Base-by-base conservation (phyloP, 257 asterid species). In the Paraleonurus japonicus region DNA sequence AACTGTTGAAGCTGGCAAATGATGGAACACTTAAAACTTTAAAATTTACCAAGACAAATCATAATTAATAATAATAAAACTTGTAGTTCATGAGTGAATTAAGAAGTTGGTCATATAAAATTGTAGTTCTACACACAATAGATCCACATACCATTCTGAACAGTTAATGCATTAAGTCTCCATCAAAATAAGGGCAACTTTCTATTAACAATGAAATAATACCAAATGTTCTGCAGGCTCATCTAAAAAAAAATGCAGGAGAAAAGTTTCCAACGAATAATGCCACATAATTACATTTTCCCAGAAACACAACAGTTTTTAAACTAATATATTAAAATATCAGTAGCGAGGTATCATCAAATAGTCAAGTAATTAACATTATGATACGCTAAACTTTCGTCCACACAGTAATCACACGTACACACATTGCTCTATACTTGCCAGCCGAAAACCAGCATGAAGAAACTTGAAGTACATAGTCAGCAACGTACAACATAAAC, bases 1-100 rank as follows among this genome's bases (percentile, higher is more conserved):
- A 77, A 94, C 81, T 94, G 97, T 80, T 94, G 96, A 76, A 94
- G 96, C 98, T 94, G 90, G 76, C 47, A 66, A 58, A 72, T 32
- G 35, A 77, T 32, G 68, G 23, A 28, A 61, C 69, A 30, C 11
- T 30, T 67, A 69, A 80, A 54, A 51, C 55, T 41, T n/a, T 15
- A 63, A 67, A 76, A 28, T 27, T 63, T n/a, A 53, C 4, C 37
- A 48, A 61, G 22, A 61, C 67, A 7, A 53, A 27, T 28, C 19
- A 17, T 13, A 55, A 66, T 16, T 26, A 57, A 61, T 68, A 54
- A 61, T 62, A 59, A 71, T 13, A 43, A 37, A 20, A 27, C n/a
- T 65, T 7, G n/a, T n/a, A n/a, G 13, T 65, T 35, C 30, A 63
- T 15, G 28, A 26, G 23, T 32, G 2, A 35, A 7, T 58, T 15